Conservation (phyloP, 1,284 basidiomycete species). For the Porogramme epimiltina region DNA sequence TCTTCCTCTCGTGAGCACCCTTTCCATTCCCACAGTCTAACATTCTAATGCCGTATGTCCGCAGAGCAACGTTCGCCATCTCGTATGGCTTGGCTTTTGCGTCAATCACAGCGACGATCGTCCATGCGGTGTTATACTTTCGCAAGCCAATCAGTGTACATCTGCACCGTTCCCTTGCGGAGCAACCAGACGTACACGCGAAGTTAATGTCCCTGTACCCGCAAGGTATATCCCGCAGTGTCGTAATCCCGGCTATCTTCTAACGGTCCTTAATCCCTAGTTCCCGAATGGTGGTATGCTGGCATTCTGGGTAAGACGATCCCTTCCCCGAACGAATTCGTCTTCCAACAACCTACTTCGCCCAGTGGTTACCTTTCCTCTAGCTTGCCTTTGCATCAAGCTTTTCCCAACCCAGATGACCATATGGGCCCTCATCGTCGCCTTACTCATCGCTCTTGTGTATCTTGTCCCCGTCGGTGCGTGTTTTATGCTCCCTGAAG, state of each 20-base stretch:
- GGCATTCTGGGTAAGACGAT: constrained; percentile 32
- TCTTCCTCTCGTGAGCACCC: constrained; percentile 65
- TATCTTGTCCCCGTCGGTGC: constrained; percentile 51
- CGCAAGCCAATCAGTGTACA: constrained; percentile 71
- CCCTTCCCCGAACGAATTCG: not conserved
- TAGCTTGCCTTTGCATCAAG: constrained; percentile 69
- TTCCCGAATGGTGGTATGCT: constrained; percentile 39
- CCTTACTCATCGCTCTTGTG: constrained; percentile 40
- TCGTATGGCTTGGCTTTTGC: constrained; percentile 61
- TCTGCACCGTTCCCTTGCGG: constrained; percentile 58
- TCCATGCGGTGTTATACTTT: constrained; percentile 80
- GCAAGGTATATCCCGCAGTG: constrained; percentile 36
- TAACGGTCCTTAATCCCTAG: constrained; percentile 12
- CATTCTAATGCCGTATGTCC: not conserved
- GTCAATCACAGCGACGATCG: constrained; percentile 65
- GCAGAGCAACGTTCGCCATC: constrained; percentile 52
- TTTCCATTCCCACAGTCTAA: not conserved
- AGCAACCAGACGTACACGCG: constrained; percentile 86
- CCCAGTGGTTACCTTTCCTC: constrained; percentile 48
- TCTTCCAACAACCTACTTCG: not conserved
- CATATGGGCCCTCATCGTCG: constrained; percentile 56
- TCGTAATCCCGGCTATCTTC: not conserved
- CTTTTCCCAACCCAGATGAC: constrained; percentile 68
- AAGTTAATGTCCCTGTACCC: constrained; percentile 79
- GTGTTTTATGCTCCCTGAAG: not conserved